phyloP scores from a whole-genome alignment of 2,329 filamentous ascomycete species.

The Endoconidiophora laricicola region DNA sequence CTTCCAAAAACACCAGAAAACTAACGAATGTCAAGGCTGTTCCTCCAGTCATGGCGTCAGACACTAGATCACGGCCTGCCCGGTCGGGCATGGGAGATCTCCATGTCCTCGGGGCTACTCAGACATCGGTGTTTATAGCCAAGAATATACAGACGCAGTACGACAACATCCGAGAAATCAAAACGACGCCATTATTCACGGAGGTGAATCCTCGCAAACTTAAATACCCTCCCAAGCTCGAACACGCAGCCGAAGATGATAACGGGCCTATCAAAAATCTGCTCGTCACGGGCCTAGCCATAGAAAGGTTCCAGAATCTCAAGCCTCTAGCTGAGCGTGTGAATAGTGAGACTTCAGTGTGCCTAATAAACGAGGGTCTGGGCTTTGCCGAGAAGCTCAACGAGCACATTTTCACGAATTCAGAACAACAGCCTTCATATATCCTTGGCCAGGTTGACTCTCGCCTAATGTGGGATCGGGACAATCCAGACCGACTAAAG shows the following conservation, averaged over 20 bases:
- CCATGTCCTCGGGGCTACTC: constrained; percentile 10
- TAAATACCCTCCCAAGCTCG: constrained; percentile 13
- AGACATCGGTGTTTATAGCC: constrained; percentile 9
- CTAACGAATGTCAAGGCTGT: background rate
- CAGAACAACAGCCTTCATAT: constrained; percentile 51
- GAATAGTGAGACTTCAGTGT: constrained; percentile 51
- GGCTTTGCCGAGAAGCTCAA: constrained; percentile 71
- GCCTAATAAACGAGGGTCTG: constrained; percentile 67
- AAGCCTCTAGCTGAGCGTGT: constrained; percentile 46
- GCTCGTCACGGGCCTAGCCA: constrained; percentile 44
- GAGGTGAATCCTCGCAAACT: constrained; percentile 12
- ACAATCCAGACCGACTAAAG: constrained; percentile 14
- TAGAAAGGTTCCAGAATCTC: constrained; percentile 40
- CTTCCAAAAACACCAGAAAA: no score
- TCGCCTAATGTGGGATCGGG: constrained; percentile 26
- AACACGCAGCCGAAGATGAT: constrained; percentile 16
- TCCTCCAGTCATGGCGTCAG: constrained; percentile 3
- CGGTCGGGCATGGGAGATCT: background rate
- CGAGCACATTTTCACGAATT: constrained; percentile 50
- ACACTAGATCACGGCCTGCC: no score
- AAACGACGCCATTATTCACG: constrained; percentile 5
- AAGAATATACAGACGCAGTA: constrained; percentile 13
- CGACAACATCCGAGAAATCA: constrained; percentile 13
- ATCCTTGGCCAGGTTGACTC: constrained; percentile 49
- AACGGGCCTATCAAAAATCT: constrained; percentile 49